phyloP scores from a whole-genome alignment of 2,329 filamentous ascomycete genomes.

The Pyrenophora teres region DNA sequence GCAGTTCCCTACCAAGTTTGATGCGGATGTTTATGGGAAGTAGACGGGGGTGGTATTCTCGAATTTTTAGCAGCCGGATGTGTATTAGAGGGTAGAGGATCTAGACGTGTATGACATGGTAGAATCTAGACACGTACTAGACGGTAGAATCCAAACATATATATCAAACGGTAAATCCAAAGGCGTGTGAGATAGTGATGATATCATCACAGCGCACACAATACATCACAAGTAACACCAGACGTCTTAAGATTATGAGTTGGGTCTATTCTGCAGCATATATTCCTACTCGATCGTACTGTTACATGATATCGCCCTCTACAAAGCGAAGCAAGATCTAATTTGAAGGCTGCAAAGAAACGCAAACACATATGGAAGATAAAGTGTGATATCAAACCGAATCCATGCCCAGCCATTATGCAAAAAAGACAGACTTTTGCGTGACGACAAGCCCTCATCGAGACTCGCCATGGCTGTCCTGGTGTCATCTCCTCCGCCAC shows the following conservation, averaged over 20 bases:
- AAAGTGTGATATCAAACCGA: conserved; percentile 18
- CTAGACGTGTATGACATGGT: too few species aligned
- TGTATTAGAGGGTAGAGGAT: not conserved
- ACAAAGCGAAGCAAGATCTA: conserved; percentile 32
- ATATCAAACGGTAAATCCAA: too few species aligned
- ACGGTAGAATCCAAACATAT: too few species aligned
- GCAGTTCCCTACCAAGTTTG: conserved; percentile 42
- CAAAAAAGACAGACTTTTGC: conserved; percentile 39
- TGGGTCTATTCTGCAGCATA: conserved; percentile 40
- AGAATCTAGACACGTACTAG: too few species aligned
- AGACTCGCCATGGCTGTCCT: conserved; percentile 33
- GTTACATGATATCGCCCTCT: conserved; percentile 33
- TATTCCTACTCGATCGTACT: conserved; percentile 34
- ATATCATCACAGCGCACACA: too few species aligned
- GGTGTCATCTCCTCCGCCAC: conserved; percentile 28
- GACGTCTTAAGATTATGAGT: conserved; percentile 21
- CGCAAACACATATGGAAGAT: conserved; percentile 33
- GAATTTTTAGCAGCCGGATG: too few species aligned
- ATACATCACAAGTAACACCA: not conserved
- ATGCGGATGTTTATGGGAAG: conserved; percentile 43
- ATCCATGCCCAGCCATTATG: conserved; percentile 36
- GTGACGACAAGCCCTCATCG: conserved; percentile 16
- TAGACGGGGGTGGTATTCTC: not conserved
- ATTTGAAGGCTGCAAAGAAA: conserved; percentile 28
- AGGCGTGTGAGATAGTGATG: too few species aligned